Evolutionary conservation across 2,329 filamentous ascomycete species (phyloP), one percentile per base, ranked within the genome.

Genomic region (Trichoderma guizhouense): DNA sequence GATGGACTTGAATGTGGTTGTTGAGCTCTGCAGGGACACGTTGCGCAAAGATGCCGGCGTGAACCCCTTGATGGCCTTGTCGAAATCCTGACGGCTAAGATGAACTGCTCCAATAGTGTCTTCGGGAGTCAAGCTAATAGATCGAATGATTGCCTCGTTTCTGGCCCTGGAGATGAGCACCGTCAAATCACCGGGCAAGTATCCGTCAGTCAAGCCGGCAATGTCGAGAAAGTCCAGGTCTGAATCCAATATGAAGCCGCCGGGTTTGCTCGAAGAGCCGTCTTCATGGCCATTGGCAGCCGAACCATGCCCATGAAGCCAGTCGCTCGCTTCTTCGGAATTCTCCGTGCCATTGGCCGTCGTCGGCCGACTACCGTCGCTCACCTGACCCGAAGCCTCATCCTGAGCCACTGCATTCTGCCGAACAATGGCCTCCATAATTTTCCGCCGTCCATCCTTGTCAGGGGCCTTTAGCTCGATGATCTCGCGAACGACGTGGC

Each of bases 21-120:
- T 96, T 3, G 94, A 97, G 69, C 93, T 94, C 76, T 98, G 97
- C 5, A 99, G 84, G 0, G 95, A 95, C 12, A 99, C 96, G 72
- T 98, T 98, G 55, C 96, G 92, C 18, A 99, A 87, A 0, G 96
- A 98, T 0, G 95, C 94, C 0, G 96, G 97, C 0, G 95, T 98
- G 79, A 99, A 99, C 6, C 95, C 96, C 78, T 94, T 92, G 18
- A 98, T 85, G 0, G 96, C 96, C 39, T 88, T 90, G 67, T 92
- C 89, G 78, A 98, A 99, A 81, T 99, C 96, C 34, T 86, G 84
- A 12, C 89, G 88, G 7, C 87, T 87, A 2, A 99, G 87, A 6
- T 86, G 88, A 32, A 97, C 86, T 2, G 79, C 74, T n/a, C 75
- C 75, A 1, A 86, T 83, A 2, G 86, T 83, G 1, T 83, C 81